phyloP scores from a whole-genome alignment of 139 green algal genomes.

The Chlamydomonas sp. region DNA sequence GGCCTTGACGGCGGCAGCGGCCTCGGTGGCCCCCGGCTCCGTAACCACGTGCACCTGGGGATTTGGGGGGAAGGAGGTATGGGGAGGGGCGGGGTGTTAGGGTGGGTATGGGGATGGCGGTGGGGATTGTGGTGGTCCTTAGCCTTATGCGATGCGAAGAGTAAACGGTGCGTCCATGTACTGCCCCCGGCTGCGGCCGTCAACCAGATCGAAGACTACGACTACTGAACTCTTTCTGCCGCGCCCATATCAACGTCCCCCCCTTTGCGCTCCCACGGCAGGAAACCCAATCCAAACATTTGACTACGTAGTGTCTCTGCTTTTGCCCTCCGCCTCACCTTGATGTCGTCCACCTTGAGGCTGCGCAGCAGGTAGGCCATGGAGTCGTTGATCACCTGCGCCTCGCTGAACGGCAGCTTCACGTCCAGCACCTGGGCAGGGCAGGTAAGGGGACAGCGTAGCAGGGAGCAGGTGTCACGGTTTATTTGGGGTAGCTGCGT shows the following conservation, averaged over 20 bases:
- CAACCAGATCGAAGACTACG: background rate
- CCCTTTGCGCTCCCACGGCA: background rate
- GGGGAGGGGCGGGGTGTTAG: background rate
- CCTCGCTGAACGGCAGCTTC: constrained; percentile 86
- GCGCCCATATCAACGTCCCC: too few species aligned
- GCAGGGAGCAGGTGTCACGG: too few species aligned
- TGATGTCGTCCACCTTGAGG: constrained; percentile 58
- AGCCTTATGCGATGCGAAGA: background rate
- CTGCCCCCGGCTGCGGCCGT: too few species aligned
- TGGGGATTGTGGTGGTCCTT: too few species aligned
- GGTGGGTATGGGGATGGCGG: too few species aligned
- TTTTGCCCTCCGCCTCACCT: constrained; percentile 18
- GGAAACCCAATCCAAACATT: too few species aligned
- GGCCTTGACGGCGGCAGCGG: constrained; percentile 4
- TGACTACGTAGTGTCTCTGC: too few species aligned
- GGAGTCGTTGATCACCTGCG: constrained; percentile 77
- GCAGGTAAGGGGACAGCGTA: background rate
- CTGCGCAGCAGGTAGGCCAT: constrained; percentile 73
- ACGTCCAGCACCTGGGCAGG: constrained; percentile 61
- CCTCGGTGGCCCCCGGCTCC: background rate
- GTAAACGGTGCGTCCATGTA: background rate
- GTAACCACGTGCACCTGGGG: constrained; percentile 4
- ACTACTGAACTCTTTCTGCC: background rate
- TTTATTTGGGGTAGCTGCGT: constrained; percentile 43
- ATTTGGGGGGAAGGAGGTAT: background rate